phyloP scores from a whole-genome alignment of 78 protist genomes.

The Chrysochromulina tobinii region DNA sequence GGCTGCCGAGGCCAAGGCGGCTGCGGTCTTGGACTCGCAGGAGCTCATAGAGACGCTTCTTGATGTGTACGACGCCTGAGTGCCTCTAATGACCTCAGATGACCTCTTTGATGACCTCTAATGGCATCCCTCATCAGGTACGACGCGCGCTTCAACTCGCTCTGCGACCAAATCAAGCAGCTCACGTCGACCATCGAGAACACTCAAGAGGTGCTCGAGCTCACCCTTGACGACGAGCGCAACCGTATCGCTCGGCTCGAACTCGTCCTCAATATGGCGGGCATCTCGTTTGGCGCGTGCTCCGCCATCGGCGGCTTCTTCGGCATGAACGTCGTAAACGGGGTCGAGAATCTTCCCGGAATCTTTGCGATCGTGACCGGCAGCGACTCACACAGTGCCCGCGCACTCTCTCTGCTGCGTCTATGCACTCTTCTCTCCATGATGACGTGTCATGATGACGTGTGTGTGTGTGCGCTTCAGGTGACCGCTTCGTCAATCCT shows the following conservation, averaged over 20 bases:
- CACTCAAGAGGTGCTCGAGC: background rate
- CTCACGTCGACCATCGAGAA: background rate
- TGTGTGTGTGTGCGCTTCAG: no score
- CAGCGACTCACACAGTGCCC: no score
- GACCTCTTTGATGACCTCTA: no score
- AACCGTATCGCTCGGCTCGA: constrained; percentile 18
- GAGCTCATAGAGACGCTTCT: constrained; percentile 8
- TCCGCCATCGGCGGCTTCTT: background rate
- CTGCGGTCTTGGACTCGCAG: no score
- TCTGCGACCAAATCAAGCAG: no score
- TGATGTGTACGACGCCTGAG: background rate
- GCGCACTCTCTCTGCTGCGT: no score
- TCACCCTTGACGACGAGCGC: constrained; percentile 14
- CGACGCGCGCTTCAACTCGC: background rate
- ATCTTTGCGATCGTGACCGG: background rate
- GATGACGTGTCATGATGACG: no score
- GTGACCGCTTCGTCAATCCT: no score
- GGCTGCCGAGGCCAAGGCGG: background rate
- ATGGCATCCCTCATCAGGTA: no score
- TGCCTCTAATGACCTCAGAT: no score
- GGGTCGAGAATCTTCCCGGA: background rate
- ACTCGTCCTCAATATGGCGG: background rate
- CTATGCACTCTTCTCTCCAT: no score
- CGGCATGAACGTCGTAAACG: background rate
- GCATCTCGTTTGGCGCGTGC: background rate